Evolutionary conservation across 2,329 filamentous ascomycete species (phyloP), one percentile per base, ranked within the genome.

Genomic region (Sporothrix variecibatus): DNA sequence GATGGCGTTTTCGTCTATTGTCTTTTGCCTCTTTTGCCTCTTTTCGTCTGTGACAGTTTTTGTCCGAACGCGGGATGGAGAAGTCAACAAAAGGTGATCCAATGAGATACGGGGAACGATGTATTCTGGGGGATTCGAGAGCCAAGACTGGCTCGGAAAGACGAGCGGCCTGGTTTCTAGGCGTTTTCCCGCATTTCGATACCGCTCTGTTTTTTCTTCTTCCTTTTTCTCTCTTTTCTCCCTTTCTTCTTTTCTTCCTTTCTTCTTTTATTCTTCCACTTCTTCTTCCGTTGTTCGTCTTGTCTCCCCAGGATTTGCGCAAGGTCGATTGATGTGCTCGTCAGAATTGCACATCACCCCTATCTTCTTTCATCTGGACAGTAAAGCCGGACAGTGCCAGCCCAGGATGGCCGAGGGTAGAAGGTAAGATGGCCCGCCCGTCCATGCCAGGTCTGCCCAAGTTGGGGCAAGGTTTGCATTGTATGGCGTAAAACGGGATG

Each of bases 341-440:
- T 51, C 68, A 71, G 75, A 77, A 75, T 75, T 56, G 74, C 72
- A 73, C 53, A 75, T 74, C 67, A 68, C 74, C 72, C 75, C 51
- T 75, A 76, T 77, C 75, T 73, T 75, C 64, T 77, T 77, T 77
- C 77, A 79, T 79, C 77, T 78, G 73, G 75, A 77, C 67, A 78
- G 73, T 79, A 78, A 80, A 80, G 77, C 78, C 79, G 78, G 78
- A 76, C 77, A 68, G 15, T 20, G 43, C 15, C 23, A 34, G 43
- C 26, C 23, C 43, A 31, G 65, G 40, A 6, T 26, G 43, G 15
- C 7, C 17, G 40, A 49, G 15, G 26, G 2, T 51, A 51, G 23
- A 51, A 49, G 15, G 15, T 6, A 68, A 51, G 23, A 51, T 34
- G 28, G 26, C 43, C 15, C 43, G 65, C 38, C 65, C 40, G 43